A percentile compares a stretch with the other conserved stretches of the same genome.
Evolutionary conservation across 257 asterid genomes (phyloP).

Genomic region (Petunia secreta): DNA sequence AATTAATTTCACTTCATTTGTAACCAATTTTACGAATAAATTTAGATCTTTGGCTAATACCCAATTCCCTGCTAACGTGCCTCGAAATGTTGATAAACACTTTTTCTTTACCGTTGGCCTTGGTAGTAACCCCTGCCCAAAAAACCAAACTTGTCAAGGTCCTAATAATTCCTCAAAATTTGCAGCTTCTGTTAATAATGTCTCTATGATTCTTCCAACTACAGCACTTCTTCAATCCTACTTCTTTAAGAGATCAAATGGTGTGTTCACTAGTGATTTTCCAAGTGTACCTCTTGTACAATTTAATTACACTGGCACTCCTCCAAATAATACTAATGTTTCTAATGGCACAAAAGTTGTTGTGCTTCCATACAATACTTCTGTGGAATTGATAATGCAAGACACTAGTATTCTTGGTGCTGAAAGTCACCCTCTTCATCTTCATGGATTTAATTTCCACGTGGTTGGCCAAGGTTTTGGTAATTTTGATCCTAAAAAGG

Average conservation of each 20-base stretch:
- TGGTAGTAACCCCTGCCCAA: conserved; percentile 46
- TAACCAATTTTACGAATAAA: conserved; percentile 42
- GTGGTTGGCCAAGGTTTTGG: conserved; percentile 72
- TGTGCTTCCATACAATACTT: conserved; percentile 53
- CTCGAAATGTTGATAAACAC: conserved; percentile 40
- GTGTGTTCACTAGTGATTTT: conserved; percentile 51
- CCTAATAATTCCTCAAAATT: conserved; percentile 64
- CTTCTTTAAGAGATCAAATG: conserved; percentile 43
- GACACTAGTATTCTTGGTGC: conserved; percentile 69
- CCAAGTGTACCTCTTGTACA: conserved; percentile 45
- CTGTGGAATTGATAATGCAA: conserved; percentile 64
- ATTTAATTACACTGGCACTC: conserved; percentile 66
- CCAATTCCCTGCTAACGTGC: conserved; percentile 51
- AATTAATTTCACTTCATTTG: conserved; percentile 54
- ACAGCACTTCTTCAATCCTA: conserved; percentile 58
- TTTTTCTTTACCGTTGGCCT: conserved; percentile 49
- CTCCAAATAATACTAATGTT: conserved; percentile 59
- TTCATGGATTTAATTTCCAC: conserved; percentile 62
- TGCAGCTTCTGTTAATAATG: conserved; percentile 60
- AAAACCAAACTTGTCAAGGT: conserved; percentile 67
- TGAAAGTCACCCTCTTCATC: conserved; percentile 79
- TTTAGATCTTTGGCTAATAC: conserved; percentile 56
- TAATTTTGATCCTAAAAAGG: conserved; percentile 52
- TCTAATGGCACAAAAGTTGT: conserved; percentile 54
- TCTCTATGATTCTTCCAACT: conserved; percentile 51